Base-by-base conservation (phyloP, 2,329 filamentous ascomycete species). In the Leptodontidium sp. region DNA sequence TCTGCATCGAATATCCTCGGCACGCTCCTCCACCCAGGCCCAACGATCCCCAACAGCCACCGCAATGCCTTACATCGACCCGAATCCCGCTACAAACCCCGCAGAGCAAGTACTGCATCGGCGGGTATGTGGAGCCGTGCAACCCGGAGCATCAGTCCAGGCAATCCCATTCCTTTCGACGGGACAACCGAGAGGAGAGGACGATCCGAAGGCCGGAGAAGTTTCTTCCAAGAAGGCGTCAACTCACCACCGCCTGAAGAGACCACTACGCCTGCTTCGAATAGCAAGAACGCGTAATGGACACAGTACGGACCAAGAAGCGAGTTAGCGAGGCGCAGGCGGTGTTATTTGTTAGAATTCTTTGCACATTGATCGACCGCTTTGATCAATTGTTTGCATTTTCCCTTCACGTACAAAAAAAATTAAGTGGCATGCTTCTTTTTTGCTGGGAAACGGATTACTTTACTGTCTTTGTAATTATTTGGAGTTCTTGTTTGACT, bases 21-120 rank as follows among this genome's bases (percentile, higher is more conserved):
- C 61, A 74, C 57, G 12, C 49, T 78, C 5, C 65, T 79, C 5
- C 77, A 78, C 70, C 74, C 77, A 12, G 77, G 77, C 11, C 77
- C 77, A 9, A 74, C 72, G 7, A 75, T 78, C 14, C 77, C 77
- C 5, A 75, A 75, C 12, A 70, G 65, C 53, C 71, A 76, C 66
- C 72, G 75, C 12, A 69, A 67, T 55, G 45, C 32, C 14, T 53
- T 26, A 9, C 49, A 52, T 29, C 35, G 40, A 3, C 53, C 61
- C 21, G 61, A 50, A 14, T 40, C 49, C 12, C 14, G 35, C 15
- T 26, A 26, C 26, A 49, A 55, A 32, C 35, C 26, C 11, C 14
- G 45, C 45, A 35, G 55, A 50, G 43, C 11, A 12, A 63, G 11
- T 49, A 62, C 49, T 26, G 43, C 43, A 53, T 64, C 52, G 7